Base-by-base conservation (phyloP, 768 basidiomycete genomes). In the Artomyces pyxidatus region DNA sequence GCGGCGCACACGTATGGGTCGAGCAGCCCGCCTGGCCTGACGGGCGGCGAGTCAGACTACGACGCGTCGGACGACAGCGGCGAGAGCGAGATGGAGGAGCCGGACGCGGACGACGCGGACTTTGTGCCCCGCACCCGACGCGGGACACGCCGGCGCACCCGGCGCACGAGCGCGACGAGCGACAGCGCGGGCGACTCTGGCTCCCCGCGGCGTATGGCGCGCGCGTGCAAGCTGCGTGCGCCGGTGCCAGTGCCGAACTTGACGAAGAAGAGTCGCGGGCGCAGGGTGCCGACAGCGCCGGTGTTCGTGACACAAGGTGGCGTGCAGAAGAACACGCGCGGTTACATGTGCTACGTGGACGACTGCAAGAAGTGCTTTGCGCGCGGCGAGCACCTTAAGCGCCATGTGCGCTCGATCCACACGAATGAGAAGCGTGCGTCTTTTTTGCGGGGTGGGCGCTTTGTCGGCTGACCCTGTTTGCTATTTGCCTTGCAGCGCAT, bases 281-380 rank as follows among this genome's bases (percentile, higher is more conserved):
- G 86, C 30, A 75, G 83, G 50, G 86, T 88, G 19, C 86, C 85
- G 4, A 86, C 81, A 1, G 63, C 65, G 2, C 55, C 59, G 25
- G 59, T 59, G 37, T 52, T 62, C 28, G 54, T 63, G 17, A 42
- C 47, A 21, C 58, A 63, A 49, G 60, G 59, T 6, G 56, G 53
- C 12, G 50, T 55, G 44, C 62, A 61, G 47, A 65, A 63, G 57
- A 60, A 59, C 52, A 49, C 58, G 48, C 61, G 69, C 37, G 62
- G 58, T 41, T 88, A 88, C 63, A 70, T 78, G 42, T 93, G 90
- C 70, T 76, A 77, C 50, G 88, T 92, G 23, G 75, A 77, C 14
- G 89, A 82, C 5, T 94, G 92, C 63, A 85, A 84, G 37, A 92
- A 92, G 68, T 86, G 83, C 58, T 94, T 95, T 65, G 82, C 84